phyloP scores from a whole-genome alignment of 2,329 filamentous ascomycete species.

The Ophiognomonia clavigignenti-juglandacearum region DNA sequence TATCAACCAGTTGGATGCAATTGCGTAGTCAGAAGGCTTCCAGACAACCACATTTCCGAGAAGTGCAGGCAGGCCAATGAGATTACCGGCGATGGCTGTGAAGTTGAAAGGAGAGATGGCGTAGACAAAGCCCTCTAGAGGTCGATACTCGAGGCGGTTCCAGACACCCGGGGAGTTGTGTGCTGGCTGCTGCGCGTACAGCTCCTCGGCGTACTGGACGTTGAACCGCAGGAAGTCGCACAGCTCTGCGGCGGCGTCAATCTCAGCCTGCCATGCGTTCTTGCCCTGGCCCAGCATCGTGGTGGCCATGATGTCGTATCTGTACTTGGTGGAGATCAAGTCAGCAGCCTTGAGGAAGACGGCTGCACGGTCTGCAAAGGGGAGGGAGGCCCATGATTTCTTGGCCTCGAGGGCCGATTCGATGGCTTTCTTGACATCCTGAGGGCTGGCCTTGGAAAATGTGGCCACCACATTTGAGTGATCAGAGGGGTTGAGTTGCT shows the following conservation, averaged over 20 bases:
- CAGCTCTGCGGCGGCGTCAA: conserved; percentile 88
- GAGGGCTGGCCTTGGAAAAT: conserved; percentile 75
- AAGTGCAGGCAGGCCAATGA: conserved; percentile 75
- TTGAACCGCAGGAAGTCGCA: conserved; percentile 93
- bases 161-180: conserved; percentile 82
- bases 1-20: conserved; percentile 86
- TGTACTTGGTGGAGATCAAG: conserved; percentile 84
- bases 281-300: conserved; percentile 97
- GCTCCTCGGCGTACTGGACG: conserved; percentile 86
- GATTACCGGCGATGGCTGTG: conserved; percentile 87
- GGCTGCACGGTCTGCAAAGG: conserved; percentile 86
- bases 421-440: conserved; percentile 76
- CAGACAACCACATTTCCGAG: conserved; percentile 94
- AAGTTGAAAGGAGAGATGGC: conserved; percentile 96
- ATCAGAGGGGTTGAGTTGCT: conserved; percentile 78
- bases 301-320: conserved; percentile 93
- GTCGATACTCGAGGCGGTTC: conserved; percentile 87
- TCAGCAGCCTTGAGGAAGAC: conserved; percentile 96
- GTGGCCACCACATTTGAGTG: conserved; percentile 73
- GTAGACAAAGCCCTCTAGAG: conserved; percentile 93
- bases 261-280: conserved; percentile 99
- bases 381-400: conserved; percentile 76
- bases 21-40: conserved; percentile 90
- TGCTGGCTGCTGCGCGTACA: conserved; percentile 81
- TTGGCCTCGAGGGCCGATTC: conserved; percentile 82